Evolutionary conservation across 306 rosid species (phyloP).

Genomic region (Quercus variabilis): DNA sequence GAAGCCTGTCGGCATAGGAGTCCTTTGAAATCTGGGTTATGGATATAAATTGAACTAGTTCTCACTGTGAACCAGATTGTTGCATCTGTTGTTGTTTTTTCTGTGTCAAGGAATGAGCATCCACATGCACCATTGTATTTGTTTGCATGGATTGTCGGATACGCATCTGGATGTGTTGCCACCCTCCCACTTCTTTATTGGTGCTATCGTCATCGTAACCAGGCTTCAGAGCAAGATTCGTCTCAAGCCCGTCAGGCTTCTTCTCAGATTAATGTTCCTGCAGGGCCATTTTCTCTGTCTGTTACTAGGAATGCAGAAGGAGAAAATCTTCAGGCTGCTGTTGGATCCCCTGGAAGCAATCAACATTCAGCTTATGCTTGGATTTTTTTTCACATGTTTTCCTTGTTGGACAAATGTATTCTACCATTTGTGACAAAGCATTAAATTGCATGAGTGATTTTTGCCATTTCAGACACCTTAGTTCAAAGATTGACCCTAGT

Average conservation of each 20-base stretch:
- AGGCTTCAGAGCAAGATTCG: conserved; percentile 61
- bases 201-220: conserved; percentile 81
- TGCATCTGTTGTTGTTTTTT: conserved; percentile 73
- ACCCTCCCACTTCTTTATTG: conserved; percentile 89
- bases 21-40: conserved; percentile 85
- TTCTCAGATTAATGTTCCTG: conserved; percentile 65
- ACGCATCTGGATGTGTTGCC: conserved; percentile 89
- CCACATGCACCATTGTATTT: conserved; percentile 79
- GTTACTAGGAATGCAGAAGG: conserved; percentile 63
- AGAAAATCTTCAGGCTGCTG: conserved; percentile 52
- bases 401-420: not conserved
- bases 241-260: conserved; percentile 68
- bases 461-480: conserved; percentile 3
- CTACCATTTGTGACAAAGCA: not conserved
- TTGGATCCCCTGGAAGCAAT: conserved; percentile 46
- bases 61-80: conserved; percentile 82
- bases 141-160: conserved; percentile 88
- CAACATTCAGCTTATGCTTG: conserved; percentile 34
- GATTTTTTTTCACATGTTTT: not conserved
- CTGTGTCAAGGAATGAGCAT: conserved; percentile 75
- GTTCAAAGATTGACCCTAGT: not conserved
- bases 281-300: conserved; percentile 63
- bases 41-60: conserved; percentile 86
- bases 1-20: conserved; percentile 74
- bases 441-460: not conserved